Percentiles rank a stretch among this genome's conserved stretches.
These are phyloP conservation scores for Erodium maritimum DNA, from an alignment of 345 rosid genomes.

Conservation along the genomic window DNA sequence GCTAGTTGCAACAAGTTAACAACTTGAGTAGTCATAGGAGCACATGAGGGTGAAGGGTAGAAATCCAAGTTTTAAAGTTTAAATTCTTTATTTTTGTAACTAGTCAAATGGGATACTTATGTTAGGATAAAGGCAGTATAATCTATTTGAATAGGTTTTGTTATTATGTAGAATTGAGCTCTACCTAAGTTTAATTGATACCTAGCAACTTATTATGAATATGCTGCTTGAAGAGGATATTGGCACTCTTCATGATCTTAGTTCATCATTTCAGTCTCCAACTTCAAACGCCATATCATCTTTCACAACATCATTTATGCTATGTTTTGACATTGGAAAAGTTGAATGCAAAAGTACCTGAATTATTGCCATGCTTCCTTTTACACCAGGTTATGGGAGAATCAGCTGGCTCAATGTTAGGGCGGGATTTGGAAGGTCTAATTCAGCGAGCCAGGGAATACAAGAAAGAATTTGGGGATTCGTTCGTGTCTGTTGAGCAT, in stretches of 20 bases:
- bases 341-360: neutral
- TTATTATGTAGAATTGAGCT: neutral
- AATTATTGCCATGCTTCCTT: conserved; percentile 3
- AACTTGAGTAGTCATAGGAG: no score
- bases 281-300: neutral
- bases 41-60: no score
- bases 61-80: no score
- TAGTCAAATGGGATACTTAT: no score
- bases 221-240: neutral
- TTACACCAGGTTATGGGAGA: conserved; percentile 67
- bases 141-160: no score
- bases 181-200: neutral
- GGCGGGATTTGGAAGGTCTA: conserved; percentile 84
- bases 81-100: no score
- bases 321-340: neutral
- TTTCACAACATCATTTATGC: neutral
- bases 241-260: neutral
- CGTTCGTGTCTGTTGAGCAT: conserved; percentile 91
- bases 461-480: conserved; percentile 88
- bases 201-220: no score
- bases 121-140: no score
- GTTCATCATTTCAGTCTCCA: neutral
- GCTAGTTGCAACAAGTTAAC: no score
- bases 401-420: conserved; percentile 85
- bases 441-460: conserved; percentile 66